These are phyloP conservation scores for Solanum clarkiae DNA, from an alignment of 257 asterid species.

Conservation along the genomic window DNA sequence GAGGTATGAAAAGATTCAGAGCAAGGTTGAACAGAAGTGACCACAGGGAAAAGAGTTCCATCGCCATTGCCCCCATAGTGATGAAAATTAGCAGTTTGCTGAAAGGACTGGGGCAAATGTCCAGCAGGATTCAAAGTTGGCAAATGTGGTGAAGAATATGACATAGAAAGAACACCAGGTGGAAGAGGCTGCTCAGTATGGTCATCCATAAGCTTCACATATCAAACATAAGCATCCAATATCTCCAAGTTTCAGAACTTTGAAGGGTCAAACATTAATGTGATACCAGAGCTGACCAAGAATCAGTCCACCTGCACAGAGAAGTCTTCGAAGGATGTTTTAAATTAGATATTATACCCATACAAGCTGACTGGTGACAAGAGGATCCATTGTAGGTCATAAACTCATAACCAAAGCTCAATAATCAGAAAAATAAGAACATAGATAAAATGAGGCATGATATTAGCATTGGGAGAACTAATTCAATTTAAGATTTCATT, in stretches of 20 bases:
- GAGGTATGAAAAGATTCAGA: slow-evolving; percentile 1
- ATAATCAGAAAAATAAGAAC: not conserved
- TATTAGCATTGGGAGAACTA: not conserved
- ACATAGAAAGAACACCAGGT: slow-evolving; percentile 24
- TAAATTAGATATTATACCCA: not conserved
- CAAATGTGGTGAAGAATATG: slow-evolving; percentile 13
- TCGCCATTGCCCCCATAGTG: slow-evolving; percentile 2
- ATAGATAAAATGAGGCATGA: not conserved
- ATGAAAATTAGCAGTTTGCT: not conserved
- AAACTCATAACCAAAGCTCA: not conserved
- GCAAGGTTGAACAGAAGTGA: slow-evolving; percentile 14
- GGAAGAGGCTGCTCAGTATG: slow-evolving; percentile 36
- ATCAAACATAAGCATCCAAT: not conserved
- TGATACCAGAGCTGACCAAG: not conserved
- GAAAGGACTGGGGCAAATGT: slow-evolving; percentile 6
- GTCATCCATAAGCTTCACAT: slow-evolving; percentile 34
- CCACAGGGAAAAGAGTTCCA: slow-evolving; percentile 25
- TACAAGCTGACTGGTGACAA: not conserved
- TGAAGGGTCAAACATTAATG: not conserved
- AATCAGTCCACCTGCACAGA: not conserved
- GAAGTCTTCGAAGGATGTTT: not conserved
- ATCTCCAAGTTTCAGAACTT: not conserved
- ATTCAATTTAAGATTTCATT: not conserved
- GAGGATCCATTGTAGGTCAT: not conserved
- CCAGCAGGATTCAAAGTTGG: slow-evolving; percentile 11